phyloP scores from a whole-genome alignment of 2,329 filamentous ascomycete species.

The Madurella mycetomatis region DNA sequence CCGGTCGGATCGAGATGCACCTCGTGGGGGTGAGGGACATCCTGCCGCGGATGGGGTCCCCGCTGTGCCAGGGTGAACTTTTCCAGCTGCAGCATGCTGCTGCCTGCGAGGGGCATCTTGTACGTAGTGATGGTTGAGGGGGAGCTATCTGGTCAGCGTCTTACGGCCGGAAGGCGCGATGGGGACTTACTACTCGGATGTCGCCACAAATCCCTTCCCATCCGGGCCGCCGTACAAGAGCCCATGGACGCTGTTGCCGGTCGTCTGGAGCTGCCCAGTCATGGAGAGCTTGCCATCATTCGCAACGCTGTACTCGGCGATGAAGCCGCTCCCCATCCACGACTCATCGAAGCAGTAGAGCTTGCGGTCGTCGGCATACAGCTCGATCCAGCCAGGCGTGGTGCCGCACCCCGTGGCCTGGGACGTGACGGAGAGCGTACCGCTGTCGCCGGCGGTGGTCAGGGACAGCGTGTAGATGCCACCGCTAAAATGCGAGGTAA shows the following conservation, averaged over 20 bases:
- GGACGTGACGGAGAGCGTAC: conserved; percentile 18
- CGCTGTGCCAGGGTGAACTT: conserved; percentile 39
- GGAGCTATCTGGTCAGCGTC: conserved; percentile 28
- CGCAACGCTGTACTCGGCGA: conserved; percentile 20
- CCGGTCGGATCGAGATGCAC: conserved; percentile 46
- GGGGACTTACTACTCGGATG: conserved; percentile 39
- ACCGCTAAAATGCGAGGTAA: conserved; percentile 22
- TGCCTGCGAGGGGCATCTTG: conserved; percentile 30
- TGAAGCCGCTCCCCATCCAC: conserved; percentile 19
- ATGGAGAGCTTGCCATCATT: conserved; percentile 32
- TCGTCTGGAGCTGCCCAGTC: conserved; percentile 32
- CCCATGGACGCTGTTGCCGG: conserved; percentile 37
- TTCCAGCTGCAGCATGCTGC: conserved; percentile 27
- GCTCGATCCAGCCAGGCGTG: conserved; percentile 22
- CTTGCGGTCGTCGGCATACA: conserved; percentile 16
- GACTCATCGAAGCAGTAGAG: conserved; percentile 26
- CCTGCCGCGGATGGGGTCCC: conserved; percentile 47
- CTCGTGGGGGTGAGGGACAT: conserved; percentile 52
- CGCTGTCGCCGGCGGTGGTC: conserved; percentile 11
- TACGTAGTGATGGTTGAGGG: conserved; percentile 42
- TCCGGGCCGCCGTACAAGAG: conserved; percentile 36
- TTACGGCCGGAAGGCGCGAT: background rate
- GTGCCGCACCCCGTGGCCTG: conserved; percentile 21
- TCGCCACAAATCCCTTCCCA: conserved; percentile 39
- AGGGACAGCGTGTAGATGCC: conserved; percentile 19